Evolutionary conservation across 2,329 filamentous ascomycete species (phyloP).

Genomic region (Hypocrella siamensis): DNA sequence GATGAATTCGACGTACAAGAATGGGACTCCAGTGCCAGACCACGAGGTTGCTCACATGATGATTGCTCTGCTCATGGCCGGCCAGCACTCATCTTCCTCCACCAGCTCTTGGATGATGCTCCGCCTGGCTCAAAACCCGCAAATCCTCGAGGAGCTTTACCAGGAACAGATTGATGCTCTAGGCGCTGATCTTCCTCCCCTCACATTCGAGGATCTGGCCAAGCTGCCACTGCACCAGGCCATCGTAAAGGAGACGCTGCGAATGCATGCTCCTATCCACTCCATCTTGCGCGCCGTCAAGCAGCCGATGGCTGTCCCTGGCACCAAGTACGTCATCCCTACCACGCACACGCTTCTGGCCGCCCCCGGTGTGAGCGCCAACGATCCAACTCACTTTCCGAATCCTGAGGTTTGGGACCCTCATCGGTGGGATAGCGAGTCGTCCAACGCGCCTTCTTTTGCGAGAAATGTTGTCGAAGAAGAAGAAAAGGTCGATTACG

Average conservation of each 20-base stretch:
- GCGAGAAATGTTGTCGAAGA: conserved; percentile 36
- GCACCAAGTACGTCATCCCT: conserved; percentile 71
- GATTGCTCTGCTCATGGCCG: conserved; percentile 75
- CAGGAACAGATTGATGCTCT: conserved; percentile 62
- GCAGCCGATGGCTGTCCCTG: conserved; percentile 67
- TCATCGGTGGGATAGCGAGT: conserved; percentile 68
- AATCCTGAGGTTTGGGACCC: conserved; percentile 76
- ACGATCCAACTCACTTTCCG: conserved; percentile 62
- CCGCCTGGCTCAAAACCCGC: conserved; percentile 52
- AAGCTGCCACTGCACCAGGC: conserved; percentile 70
- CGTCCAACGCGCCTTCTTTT: conserved; percentile 34
- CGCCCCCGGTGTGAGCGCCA: conserved; percentile 67
- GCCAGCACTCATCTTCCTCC: conserved; percentile 66
- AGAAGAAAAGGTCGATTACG: conserved; percentile 77
- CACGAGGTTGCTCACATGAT: conserved; percentile 80
- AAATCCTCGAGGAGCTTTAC: conserved; percentile 55
- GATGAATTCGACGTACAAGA: conserved; percentile 75
- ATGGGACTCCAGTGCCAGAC: conserved; percentile 64
- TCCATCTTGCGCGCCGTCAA: conserved; percentile 90
- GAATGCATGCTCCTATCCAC: conserved; percentile 84
- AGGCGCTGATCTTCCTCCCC: conserved; percentile 56
- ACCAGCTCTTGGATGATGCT: conserved; percentile 67
- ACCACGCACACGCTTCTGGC: conserved; percentile 68
- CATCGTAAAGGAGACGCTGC: conserved; percentile 82
- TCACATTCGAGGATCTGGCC: conserved; percentile 63